Percentiles rank a stretch among this genome's conserved stretches.
These are phyloP conservation scores for Oryza meyeriana DNA, from an alignment of 176 grass and related monocot genomes.

Conservation along the genomic window DNA sequence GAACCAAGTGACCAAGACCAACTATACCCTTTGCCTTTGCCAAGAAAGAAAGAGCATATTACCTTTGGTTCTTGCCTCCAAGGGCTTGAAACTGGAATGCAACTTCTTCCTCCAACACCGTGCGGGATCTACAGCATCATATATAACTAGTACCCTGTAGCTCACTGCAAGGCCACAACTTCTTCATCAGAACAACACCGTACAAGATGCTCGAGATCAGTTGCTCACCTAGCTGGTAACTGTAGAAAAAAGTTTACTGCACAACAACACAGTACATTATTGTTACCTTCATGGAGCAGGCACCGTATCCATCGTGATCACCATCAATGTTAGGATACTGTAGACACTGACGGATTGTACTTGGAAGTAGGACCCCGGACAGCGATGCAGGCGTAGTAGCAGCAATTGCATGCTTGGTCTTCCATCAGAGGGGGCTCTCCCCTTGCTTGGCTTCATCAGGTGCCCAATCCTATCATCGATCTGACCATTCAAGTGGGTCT, in stretches of 20 bases:
- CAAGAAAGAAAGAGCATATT: not conserved
- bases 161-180: not conserved
- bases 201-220: not conserved
- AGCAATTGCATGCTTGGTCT: constrained; percentile 15
- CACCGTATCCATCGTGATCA: not conserved
- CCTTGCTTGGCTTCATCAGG: constrained; percentile 23
- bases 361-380: not conserved
- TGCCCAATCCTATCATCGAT: constrained; percentile 28
- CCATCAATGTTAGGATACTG: not conserved
- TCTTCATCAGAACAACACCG: not conserved
- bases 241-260: not conserved
- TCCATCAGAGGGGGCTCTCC: not conserved
- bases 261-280: not conserved
- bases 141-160: not conserved
- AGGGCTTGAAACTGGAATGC: not conserved
- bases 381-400: not conserved
- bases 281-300: not conserved
- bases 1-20: not conserved
- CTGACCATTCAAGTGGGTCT: constrained; percentile 18
- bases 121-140: not conserved
- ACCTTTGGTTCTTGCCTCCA: not conserved
- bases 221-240: not conserved
- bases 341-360: not conserved
- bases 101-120: not conserved
- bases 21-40: not conserved